phyloP scores from a whole-genome alignment of 139 green algal species.

The Chlorella sp. region DNA sequence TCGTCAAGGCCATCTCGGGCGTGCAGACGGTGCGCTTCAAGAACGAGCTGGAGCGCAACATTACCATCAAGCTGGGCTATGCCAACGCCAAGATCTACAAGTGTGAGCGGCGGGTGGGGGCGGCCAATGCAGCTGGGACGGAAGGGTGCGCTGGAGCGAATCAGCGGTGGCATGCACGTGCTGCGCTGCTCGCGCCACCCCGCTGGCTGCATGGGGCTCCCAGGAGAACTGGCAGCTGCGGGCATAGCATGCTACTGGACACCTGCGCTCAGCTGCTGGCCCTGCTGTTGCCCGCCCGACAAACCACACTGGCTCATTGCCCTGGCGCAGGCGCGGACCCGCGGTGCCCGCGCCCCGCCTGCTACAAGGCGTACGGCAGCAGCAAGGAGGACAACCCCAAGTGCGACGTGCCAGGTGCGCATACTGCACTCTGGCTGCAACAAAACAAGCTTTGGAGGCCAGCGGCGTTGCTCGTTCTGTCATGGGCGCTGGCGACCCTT shows the following conservation, averaged over 20 bases:
- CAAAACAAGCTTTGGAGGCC: too few relatives aligned
- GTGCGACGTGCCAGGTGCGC: constrained; percentile 71
- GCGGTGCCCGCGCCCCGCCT: constrained; percentile 86
- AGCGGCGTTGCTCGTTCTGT: too few relatives aligned
- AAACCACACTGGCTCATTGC: background rate
- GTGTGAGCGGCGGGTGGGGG: constrained; percentile 65
- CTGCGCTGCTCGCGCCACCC: too few relatives aligned
- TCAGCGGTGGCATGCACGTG: too few relatives aligned
- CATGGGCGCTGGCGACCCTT: too few relatives aligned
- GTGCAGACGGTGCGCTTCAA: constrained; percentile 99
- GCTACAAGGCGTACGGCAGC: constrained; percentile 90
- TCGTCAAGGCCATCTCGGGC: constrained; percentile 99
- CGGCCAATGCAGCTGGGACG: too few relatives aligned
- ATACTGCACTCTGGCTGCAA: too few relatives aligned
- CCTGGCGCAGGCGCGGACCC: constrained; percentile 27
- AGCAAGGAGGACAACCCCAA: constrained; percentile 89
- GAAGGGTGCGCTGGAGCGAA: too few relatives aligned
- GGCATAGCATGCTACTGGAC: too few relatives aligned
- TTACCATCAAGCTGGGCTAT: constrained; percentile 99
- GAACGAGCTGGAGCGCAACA: constrained; percentile 99
- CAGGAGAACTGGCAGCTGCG: too few relatives aligned
- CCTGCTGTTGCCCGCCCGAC: background rate
- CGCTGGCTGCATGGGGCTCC: too few relatives aligned
- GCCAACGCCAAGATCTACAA: constrained; percentile 99
- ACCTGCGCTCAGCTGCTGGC: too few relatives aligned